Evolutionary conservation across 495 filamentous ascomycete genomes (phyloP), one percentile per base, ranked within the genome.

Genomic region (Acidomyces sp.): DNA sequence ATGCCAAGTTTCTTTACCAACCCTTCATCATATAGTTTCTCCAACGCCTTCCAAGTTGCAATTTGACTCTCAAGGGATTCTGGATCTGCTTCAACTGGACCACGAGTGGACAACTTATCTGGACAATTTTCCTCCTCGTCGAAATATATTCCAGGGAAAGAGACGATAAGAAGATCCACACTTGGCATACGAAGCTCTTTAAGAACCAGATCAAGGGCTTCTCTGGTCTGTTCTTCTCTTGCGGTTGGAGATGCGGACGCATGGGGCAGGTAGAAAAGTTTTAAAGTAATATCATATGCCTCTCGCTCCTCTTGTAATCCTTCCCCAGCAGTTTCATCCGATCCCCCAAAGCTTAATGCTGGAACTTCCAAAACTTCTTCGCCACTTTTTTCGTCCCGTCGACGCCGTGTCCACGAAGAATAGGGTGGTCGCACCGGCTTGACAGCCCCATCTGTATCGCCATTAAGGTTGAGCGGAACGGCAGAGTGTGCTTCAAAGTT

Each of bases 221-320:
- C 80, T 27, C 67, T 57, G 12, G 80, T 80, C 58, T 92, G 76
- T 40, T 63, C 62, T 44, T 65, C 66, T 41, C 86, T 70, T 38
- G 73, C 61, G 19, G 63, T 64, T 0, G 71, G 64, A 9, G 76
- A 67, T 2, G 37, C 37, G 9, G 76, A 67, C 2, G 37, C 37
- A 20, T 69, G 70, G 2, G 85, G 83, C 13, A 93, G 69, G 58
- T 88, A 92, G 70, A 95, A 95, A 16, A 95, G 63, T 56, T 95
- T 95, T 29, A 84, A 76, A 0, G 87, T 95, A 56, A 93, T 92
- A 60, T 93, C 82, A 65, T 95, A 93, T 48, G 82, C 74, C 39
- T 68, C 62, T 4, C 77, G 68, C 49, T 90, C 82, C 55, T 93
- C 87, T 20, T 77, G 63, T 17, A 95, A 62, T 0, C 79, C 77